phyloP scores from a whole-genome alignment of 1,139 yeast species.

The Suhomyces coccinellae region DNA sequence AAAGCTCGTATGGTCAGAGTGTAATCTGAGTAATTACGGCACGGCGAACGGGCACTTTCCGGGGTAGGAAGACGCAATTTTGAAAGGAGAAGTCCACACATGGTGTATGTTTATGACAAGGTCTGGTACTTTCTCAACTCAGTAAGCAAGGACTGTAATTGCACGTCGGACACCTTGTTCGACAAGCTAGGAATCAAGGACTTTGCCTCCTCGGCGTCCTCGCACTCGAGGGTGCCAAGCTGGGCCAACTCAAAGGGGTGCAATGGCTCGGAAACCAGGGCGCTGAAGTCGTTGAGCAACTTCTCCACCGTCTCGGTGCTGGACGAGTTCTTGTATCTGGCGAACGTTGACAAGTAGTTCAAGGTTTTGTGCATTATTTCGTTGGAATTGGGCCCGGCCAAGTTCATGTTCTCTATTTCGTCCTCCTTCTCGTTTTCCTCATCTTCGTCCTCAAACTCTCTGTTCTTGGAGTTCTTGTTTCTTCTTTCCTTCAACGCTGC shows the following conservation, averaged over 20 bases:
- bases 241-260: conserved; percentile 98
- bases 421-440: conserved; percentile 55
- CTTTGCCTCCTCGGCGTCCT: conserved; percentile 96
- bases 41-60: too few species aligned
- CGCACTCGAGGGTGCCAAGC: conserved; percentile 89
- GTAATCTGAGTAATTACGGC: background rate
- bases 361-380: conserved; percentile 88
- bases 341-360: conserved; percentile 80
- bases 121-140: conserved; percentile 72
- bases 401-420: conserved; percentile 65
- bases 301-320: conserved; percentile 94
- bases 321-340: conserved; percentile 88
- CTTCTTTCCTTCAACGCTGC: conserved; percentile 85
- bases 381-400: conserved; percentile 60
- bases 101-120: conserved; percentile 26
- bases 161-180: conserved; percentile 80
- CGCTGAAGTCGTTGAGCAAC: conserved; percentile 67
- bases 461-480: conserved; percentile 38
- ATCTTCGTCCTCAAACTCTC: conserved; percentile 35
- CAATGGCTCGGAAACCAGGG: conserved; percentile 55
- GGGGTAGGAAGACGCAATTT: too few species aligned
- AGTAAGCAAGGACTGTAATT: conserved; percentile 80
- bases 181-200: conserved; percentile 86
- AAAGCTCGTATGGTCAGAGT: background rate
- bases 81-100: background rate